Conservation (phyloP, 345 rosid species). For the Punica granatum region DNA sequence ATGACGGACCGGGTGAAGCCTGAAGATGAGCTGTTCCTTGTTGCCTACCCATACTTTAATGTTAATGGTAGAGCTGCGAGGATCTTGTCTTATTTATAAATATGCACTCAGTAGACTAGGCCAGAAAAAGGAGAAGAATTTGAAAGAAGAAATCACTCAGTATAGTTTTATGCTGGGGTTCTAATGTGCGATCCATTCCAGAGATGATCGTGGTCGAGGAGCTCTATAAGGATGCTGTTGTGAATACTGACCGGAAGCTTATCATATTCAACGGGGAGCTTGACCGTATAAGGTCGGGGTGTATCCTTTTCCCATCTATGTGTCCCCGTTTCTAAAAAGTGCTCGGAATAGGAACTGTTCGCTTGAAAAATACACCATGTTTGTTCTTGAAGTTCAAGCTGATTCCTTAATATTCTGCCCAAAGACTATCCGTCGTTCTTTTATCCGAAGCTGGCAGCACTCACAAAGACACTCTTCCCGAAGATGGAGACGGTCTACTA, state of each 20-base stretch:
- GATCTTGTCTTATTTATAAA: slow-evolving; percentile 1
- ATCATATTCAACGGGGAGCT: slow-evolving; percentile 91
- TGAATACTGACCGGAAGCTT: slow-evolving; percentile 46
- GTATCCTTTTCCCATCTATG: slow-evolving; percentile 72
- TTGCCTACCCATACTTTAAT: slow-evolving; percentile 85
- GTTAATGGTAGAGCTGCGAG: slow-evolving; percentile 58
- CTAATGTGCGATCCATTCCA: slow-evolving; percentile 21
- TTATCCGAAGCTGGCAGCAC: slow-evolving; percentile 87
- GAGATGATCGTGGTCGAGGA: slow-evolving; percentile 99
- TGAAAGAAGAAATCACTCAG: not conserved
- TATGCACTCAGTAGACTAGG: not conserved
- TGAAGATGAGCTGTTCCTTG: slow-evolving; percentile 68
- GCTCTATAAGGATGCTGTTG: slow-evolving; percentile 83
- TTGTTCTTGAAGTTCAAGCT: not conserved
- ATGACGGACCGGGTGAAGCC: slow-evolving; percentile 82
- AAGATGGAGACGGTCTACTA: slow-evolving; percentile 86
- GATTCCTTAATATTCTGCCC: slow-evolving; percentile 26
- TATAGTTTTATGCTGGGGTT: slow-evolving; percentile 7
- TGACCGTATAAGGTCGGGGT: slow-evolving; percentile 92
- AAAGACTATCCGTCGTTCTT: slow-evolving; percentile 88
- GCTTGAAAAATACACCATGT: not conserved
- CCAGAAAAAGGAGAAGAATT: not conserved
- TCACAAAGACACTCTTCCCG: slow-evolving; percentile 64
- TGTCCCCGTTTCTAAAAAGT: too few relatives aligned
- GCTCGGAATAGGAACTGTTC: too few relatives aligned